Conservation (phyloP, 2,329 filamentous ascomycete genomes). For the Colletotrichum gloeosporioides region DNA sequence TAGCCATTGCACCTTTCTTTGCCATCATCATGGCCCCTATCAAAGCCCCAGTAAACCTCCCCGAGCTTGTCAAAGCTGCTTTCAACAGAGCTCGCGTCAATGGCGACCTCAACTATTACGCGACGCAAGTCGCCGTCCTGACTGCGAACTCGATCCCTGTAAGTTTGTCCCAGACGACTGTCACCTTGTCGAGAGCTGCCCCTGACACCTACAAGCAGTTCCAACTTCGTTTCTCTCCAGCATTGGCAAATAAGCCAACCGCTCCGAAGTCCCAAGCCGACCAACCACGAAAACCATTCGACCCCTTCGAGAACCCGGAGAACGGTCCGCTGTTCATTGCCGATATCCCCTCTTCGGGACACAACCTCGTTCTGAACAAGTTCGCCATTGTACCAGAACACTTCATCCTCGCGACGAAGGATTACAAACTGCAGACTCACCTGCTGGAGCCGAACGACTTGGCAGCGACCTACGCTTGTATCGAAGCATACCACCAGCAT, state of each 20-base stretch:
- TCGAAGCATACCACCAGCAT: constrained; percentile 56
- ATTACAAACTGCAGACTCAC: constrained; percentile 68
- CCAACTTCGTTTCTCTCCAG: constrained; percentile 74
- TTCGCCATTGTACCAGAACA: constrained; percentile 75
- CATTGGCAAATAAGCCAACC: constrained; percentile 72
- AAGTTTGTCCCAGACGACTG: constrained; percentile 16
- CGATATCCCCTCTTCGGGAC: constrained; percentile 51
- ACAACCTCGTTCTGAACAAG: constrained; percentile 76
- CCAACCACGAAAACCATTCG: constrained; percentile 46
- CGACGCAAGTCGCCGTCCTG: constrained; percentile 57
- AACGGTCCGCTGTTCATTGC: constrained; percentile 58
- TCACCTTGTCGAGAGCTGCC: background rate
- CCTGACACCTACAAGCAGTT: constrained; percentile 53
- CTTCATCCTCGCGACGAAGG: constrained; percentile 73
- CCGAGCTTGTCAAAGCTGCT: constrained; percentile 53
- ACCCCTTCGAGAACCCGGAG: constrained; percentile 70
- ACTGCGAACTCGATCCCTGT: constrained; percentile 49
- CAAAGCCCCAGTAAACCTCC: constrained; percentile 51
- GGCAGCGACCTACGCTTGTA: constrained; percentile 64
- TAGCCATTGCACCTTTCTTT: background rate
- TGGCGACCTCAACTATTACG: constrained; percentile 59
- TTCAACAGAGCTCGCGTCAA: constrained; percentile 53
- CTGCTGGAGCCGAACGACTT: constrained; percentile 66
- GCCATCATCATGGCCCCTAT: constrained; percentile 39
- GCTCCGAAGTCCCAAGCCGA: constrained; percentile 40